A percentile compares a stretch with the other conserved stretches of the same genome.
phyloP scores from a whole-genome alignment of 345 rosid species.

The Citrus maxima region DNA sequence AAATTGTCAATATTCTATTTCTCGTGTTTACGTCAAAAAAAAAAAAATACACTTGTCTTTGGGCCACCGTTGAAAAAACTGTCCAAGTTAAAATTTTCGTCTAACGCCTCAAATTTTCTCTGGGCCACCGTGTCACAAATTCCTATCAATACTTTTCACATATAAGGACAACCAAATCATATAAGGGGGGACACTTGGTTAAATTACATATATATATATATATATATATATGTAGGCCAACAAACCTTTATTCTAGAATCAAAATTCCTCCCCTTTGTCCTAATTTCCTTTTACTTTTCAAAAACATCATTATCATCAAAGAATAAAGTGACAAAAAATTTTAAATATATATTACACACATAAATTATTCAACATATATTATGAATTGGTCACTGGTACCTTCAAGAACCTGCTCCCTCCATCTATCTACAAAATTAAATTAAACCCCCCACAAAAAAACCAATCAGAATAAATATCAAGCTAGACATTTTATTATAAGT shows the following conservation, averaged over 20 bases:
- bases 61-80: too few species aligned
- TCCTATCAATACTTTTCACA: too few species aligned
- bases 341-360: neutral
- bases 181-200: neutral
- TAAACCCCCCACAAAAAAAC: too few species aligned
- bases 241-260: neutral
- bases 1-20: too few species aligned
- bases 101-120: too few species aligned
- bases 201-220: too few species aligned
- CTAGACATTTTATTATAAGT: neutral
- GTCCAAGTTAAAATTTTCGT: too few species aligned
- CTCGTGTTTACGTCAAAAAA: too few species aligned
- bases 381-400: neutral
- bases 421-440: neutral
- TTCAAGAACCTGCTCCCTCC: neutral
- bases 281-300: neutral
- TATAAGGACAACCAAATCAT: too few species aligned
- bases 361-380: accelerated
- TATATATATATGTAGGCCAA: neutral
- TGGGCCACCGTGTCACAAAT: too few species aligned
- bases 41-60: too few species aligned
- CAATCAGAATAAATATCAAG: neutral
- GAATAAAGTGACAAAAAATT: neutral
- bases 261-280: neutral
- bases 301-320: neutral